phyloP scores from a whole-genome alignment of 1,284 basidiomycete species.

The Stereum hirsutum region DNA sequence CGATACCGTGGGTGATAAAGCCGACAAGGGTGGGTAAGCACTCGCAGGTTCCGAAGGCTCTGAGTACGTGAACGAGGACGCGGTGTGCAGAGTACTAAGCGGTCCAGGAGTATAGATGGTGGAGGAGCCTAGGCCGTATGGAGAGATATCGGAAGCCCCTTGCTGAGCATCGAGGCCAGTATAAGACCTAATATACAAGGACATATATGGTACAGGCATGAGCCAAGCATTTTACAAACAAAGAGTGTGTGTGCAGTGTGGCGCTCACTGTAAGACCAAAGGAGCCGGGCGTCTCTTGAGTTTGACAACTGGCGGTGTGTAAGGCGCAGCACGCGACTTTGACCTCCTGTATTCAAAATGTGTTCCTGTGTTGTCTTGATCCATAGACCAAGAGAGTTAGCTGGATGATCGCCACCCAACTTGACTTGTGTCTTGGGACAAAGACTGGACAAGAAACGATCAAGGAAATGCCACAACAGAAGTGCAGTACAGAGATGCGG shows the following conservation, averaged over 20 bases:
- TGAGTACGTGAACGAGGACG: slow-evolving; percentile 11
- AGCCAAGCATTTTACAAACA: neutral
- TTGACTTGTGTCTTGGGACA: no score
- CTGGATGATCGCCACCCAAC: neutral
- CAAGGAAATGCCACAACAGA: neutral
- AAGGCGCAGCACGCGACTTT: slow-evolving; percentile 12
- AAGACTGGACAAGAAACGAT: neutral
- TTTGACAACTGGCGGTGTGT: slow-evolving; percentile 11
- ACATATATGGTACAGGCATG: neutral
- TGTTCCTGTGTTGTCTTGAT: slow-evolving; percentile 2
- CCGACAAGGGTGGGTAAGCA: slow-evolving; percentile 2
- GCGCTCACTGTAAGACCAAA: slow-evolving; percentile 10
- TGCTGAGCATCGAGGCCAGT: neutral
- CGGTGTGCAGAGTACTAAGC: slow-evolving; percentile 2
- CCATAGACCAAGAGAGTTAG: slow-evolving; percentile 1
- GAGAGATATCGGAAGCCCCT: slow-evolving; percentile 1
- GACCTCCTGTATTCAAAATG: slow-evolving; percentile 4
- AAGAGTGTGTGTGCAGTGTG: neutral
- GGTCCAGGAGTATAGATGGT: slow-evolving; percentile 10
- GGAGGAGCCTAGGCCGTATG: slow-evolving; percentile 8
- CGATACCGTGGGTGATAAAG: slow-evolving; percentile 6
- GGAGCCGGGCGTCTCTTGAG: slow-evolving; percentile 14
- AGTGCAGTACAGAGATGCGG: neutral
- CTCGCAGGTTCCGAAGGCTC: slow-evolving; percentile 8
- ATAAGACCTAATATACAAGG: neutral